phyloP scores from a whole-genome alignment of 257 asterid genomes.

The Gynochthodes officinalis region DNA sequence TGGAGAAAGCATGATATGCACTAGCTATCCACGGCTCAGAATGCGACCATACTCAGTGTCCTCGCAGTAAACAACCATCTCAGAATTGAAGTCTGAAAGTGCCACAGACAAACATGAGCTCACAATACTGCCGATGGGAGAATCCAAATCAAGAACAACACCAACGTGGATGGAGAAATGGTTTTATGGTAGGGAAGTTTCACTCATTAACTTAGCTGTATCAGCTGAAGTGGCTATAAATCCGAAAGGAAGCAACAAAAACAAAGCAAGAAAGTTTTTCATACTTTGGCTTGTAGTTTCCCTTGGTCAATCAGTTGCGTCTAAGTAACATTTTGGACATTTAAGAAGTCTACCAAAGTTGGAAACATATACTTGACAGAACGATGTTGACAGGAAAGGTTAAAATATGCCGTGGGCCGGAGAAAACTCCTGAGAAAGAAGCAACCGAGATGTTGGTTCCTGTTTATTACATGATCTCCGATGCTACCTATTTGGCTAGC shows the following conservation, averaged over 20 bases:
- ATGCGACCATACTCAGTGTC: constrained; percentile 31
- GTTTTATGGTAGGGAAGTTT: neutral
- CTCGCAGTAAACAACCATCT: constrained; percentile 31
- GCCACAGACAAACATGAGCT: constrained; percentile 43
- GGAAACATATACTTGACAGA: neutral
- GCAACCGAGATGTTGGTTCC: neutral
- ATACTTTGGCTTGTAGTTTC: too few relatives aligned
- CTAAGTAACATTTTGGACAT: too few relatives aligned
- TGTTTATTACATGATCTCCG: neutral
- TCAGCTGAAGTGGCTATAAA: neutral
- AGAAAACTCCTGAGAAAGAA: neutral
- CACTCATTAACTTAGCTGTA: too few relatives aligned
- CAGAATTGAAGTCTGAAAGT: constrained; percentile 35
- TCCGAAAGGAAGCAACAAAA: neutral
- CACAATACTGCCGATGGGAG: constrained; percentile 34
- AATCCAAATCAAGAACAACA: constrained; percentile 39
- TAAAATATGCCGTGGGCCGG: neutral
- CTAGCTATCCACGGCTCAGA: constrained; percentile 19
- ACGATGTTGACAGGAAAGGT: neutral
- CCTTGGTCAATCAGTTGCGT: too few relatives aligned
- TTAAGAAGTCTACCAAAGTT: neutral
- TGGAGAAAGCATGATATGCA: constrained; percentile 21
- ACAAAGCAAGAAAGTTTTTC: neutral
- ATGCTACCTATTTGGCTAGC: neutral
- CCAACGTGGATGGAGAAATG: constrained; percentile 21